phyloP scores from a whole-genome alignment of 768 basidiomycete species.

The Hirschioporus abietinus region DNA sequence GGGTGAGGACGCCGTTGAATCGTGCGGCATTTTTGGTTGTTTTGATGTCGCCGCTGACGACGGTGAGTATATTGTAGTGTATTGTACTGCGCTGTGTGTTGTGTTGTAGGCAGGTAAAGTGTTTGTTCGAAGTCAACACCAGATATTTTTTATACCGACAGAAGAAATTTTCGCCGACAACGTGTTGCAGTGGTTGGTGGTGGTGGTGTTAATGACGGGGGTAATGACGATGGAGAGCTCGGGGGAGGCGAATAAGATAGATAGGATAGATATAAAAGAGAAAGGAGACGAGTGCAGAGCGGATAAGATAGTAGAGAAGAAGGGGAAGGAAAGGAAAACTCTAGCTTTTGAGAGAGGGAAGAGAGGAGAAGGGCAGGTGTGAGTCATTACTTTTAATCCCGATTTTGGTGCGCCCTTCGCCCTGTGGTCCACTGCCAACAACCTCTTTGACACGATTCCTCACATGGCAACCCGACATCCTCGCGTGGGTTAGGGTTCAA shows the following conservation, averaged over 20 bases:
- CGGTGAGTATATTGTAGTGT: background rate
- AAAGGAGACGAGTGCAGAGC: background rate
- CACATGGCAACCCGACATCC: slow-evolving; percentile 1
- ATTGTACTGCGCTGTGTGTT: background rate
- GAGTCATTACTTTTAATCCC: no score
- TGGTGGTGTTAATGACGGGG: background rate
- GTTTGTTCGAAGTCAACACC: background rate
- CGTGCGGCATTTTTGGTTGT: background rate
- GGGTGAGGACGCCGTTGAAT: background rate
- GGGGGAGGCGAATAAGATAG: background rate
- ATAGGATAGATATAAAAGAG: background rate
- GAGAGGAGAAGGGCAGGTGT: no score
- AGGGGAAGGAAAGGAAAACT: background rate
- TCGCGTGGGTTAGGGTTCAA: background rate
- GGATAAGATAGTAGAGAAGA: background rate
- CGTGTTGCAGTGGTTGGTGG: background rate
- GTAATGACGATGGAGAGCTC: background rate
- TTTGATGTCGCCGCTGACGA: no score
- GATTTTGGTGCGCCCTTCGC: no score
- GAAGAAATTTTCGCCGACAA: background rate
- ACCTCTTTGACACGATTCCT: background rate
- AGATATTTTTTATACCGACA: background rate
- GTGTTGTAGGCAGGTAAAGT: background rate
- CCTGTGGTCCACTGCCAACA: background rate
- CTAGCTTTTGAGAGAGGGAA: background rate